Evolutionary conservation across 1,284 basidiomycete species (phyloP).

Genomic region (Microbotryomycetes sp.): DNA sequence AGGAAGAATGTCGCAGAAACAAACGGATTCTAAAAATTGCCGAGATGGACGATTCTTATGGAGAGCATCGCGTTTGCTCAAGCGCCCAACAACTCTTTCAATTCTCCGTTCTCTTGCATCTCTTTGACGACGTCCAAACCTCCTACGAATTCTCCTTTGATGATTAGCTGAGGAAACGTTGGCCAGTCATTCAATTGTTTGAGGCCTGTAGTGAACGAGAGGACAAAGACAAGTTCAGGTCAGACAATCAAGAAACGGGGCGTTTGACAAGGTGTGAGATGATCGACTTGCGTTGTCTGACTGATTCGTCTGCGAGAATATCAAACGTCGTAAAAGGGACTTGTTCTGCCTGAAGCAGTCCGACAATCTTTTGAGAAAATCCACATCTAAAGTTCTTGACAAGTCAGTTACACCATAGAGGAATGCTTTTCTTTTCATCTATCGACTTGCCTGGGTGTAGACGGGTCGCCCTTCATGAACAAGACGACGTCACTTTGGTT

Average conservation of each 20-base stretch:
- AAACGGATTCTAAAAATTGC: no score
- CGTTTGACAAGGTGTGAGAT: not conserved
- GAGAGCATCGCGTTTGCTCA: no score
- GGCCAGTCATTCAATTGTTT: conserved; percentile 61
- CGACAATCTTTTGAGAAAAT: conserved; percentile 64
- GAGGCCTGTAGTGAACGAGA: conserved; percentile 42
- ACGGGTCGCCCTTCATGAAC: conserved; percentile 96
- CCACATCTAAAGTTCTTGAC: conserved; percentile 53
- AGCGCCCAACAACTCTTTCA: conserved; percentile 61
- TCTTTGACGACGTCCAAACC: conserved; percentile 49
- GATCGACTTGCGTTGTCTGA: conserved; percentile 50
- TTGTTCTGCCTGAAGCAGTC: conserved; percentile 53
- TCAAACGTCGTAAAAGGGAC: conserved; percentile 65
- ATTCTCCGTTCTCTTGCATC: conserved; percentile 50
- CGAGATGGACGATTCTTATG: no score
- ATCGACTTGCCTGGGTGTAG: conserved; percentile 62
- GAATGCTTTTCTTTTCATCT: no score
- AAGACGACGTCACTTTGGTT: conserved; percentile 61
- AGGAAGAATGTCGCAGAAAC: no score
- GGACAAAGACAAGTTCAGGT: not conserved
- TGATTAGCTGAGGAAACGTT: conserved; percentile 59
- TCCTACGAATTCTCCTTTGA: conserved; percentile 65
- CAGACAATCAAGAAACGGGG: not conserved
- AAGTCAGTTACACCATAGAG: no score
- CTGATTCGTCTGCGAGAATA: conserved; percentile 62